Conservation (phyloP, 768 basidiomycete species). For the Trametopsis cervina region DNA sequence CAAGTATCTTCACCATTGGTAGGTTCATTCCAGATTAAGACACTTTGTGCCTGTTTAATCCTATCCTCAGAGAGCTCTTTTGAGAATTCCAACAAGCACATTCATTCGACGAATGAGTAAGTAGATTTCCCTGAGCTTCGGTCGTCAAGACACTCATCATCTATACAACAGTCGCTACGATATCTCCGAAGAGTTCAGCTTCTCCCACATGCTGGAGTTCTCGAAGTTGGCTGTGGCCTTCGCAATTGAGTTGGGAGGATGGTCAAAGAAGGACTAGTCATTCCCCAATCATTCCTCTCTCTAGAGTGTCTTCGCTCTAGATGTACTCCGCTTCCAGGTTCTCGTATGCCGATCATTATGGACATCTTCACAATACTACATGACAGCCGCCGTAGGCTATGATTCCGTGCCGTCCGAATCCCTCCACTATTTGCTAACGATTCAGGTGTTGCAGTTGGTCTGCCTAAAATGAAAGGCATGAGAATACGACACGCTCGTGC, state of each 20-base stretch:
- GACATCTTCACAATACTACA: constrained; percentile 29
- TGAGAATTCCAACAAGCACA: constrained; percentile 73
- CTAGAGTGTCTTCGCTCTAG: not conserved
- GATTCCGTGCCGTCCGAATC: too few species aligned
- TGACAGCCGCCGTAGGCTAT: constrained; percentile 33
- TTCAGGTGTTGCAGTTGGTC: too few species aligned
- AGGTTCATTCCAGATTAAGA: constrained; percentile 15
- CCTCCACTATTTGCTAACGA: too few species aligned
- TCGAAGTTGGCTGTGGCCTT: constrained; percentile 48
- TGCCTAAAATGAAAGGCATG: constrained; percentile 9
- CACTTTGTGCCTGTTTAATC: constrained; percentile 2
- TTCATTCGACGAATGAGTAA: constrained; percentile 78
- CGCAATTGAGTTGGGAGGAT: constrained; percentile 44
- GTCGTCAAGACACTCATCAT: constrained; percentile 11
- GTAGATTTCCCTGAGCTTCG: constrained; percentile 23
- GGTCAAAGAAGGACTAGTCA: constrained; percentile 24
- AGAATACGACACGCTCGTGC: constrained; percentile 29
- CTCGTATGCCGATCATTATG: constrained; percentile 3
- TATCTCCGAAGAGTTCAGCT: constrained; percentile 83
- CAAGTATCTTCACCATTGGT: constrained; percentile 80
- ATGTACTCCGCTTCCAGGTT: not conserved
- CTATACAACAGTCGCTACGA: constrained; percentile 60
- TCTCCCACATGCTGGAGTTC: constrained; percentile 76
- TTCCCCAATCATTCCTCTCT: not conserved
- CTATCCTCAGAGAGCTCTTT: constrained; percentile 51